Evolutionary conservation across 2,329 filamentous ascomycete genomes (phyloP), one percentile per base, ranked within the genome.

Genomic region (Fulvia fulva): DNA sequence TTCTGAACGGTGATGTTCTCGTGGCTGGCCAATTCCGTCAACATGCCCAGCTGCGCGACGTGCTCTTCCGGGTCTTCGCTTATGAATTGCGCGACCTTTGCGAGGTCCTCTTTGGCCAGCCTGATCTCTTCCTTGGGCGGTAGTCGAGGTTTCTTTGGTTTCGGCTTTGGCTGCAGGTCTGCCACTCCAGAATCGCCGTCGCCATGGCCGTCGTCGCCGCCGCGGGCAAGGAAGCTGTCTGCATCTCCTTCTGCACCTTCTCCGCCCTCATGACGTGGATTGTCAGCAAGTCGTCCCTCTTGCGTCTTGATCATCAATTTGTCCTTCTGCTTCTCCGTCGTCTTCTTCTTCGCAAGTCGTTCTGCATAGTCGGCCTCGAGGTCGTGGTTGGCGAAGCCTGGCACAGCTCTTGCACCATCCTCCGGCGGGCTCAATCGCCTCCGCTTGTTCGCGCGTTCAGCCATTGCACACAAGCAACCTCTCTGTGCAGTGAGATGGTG

Each of bases 21-120:
- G 7, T 88, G 87, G 55, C 86, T 80, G 21, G 87, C 87, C 65
- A 96, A 84, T 67, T 88, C 84, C 30, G 87, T 87, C 67, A 97
- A 78, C 4, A 84, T 83, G 73, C 90, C 92, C 78, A 97, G 87
- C 21, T 87, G 84, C 45, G 86, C 85, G 43, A 88, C 83, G 72
- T 99, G 87, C 71, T 97, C 93, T 72, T 99, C 95, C 0, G 94
- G 94, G 61, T 94, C 87, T 73, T 97, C 92, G 68, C 94, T 97
- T 69, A 99, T 82, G 53, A 87, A 77, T 50, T 83, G 81, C 2
- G 92, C 94, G 60, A 95, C 83, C 67, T 87, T 87, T 21, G 94
- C 93, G 57, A 99, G 78, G 70, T 97, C 92, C 71, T 97, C 94
- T 73, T 99, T 96, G 9, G 92, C 91, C 62, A 89, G 84, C 23